Percentiles rank a stretch among this genome's conserved stretches.
These are phyloP conservation scores for Gliomastix tumulicola DNA, from an alignment of 2,329 filamentous ascomycete species.

Conservation along the genomic window DNA sequence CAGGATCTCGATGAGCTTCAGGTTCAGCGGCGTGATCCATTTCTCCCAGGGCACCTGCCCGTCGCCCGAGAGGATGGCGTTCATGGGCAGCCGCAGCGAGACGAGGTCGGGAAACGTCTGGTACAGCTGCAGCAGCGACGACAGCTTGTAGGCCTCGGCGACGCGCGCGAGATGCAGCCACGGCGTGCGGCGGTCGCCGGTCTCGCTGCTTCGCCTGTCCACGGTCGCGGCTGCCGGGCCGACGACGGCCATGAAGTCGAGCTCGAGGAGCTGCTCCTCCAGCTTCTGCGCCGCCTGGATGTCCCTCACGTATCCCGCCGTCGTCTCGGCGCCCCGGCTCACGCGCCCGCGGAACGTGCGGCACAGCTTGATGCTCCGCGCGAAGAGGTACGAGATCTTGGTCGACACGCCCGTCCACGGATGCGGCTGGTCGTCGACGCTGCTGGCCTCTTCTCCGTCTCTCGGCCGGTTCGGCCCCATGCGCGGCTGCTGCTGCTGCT, in stretches of 20 bases:
- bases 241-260: conserved; percentile 13
- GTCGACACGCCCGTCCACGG: conserved; percentile 30
- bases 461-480: too few species aligned
- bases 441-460: too few species aligned
- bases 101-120: conserved; percentile 27
- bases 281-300: conserved; percentile 24
- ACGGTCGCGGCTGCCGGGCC: too few species aligned
- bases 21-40: conserved; percentile 25
- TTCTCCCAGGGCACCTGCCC: conserved; percentile 21
- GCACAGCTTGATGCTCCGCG: conserved; percentile 24
- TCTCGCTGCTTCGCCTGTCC: conserved; percentile 15
- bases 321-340: too few species aligned
- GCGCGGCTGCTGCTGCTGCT: too few species aligned
- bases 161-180: conserved; percentile 21
- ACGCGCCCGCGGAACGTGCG: conserved; percentile 21
- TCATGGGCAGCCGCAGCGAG: conserved; percentile 16
- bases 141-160: conserved; percentile 27
- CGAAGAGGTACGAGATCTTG: conserved; percentile 20
- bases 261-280: conserved; percentile 22
- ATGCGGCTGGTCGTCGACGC: conserved; percentile 14
- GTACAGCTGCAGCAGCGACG: conserved; percentile 29
- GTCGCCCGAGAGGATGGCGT: conserved; percentile 5
- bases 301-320: too few species aligned
- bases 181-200: conserved; percentile 16
- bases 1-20: conserved; percentile 21